Conservation (phyloP, 108 stramenopile species). For the Fistulifera solaris region DNA sequence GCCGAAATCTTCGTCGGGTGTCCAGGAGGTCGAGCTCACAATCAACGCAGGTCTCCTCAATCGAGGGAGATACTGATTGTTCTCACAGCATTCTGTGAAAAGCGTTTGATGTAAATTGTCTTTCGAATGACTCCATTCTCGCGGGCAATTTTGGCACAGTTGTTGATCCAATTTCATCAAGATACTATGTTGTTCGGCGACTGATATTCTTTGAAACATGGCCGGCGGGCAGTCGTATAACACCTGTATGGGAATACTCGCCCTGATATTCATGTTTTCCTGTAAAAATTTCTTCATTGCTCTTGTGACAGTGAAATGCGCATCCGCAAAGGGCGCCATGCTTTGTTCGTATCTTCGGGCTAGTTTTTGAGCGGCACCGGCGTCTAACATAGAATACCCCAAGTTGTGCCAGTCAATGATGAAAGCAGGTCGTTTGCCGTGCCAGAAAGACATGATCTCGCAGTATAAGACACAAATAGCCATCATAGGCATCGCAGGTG, state of each 20-base stretch:
- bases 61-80: slow-evolving; percentile 23
- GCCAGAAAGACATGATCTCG: slow-evolving; percentile 6
- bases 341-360: slow-evolving; percentile 57
- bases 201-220: slow-evolving; percentile 59
- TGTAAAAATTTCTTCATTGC: slow-evolving; percentile 83
- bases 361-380: slow-evolving; percentile 17
- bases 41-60: slow-evolving; percentile 76
- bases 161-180: slow-evolving; percentile 31
- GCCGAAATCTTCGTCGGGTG: slow-evolving; percentile 97
- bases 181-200: slow-evolving; percentile 68
- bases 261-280: slow-evolving; percentile 43
- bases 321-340: slow-evolving; percentile 69
- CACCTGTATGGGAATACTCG: slow-evolving; percentile 31
- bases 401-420: slow-evolving; percentile 98
- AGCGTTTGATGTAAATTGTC: slow-evolving; percentile 33
- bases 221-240: slow-evolving; percentile 87
- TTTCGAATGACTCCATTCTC: slow-evolving; percentile 13
- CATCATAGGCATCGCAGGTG: slow-evolving; percentile 90
- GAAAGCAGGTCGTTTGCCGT: slow-evolving; percentile 47
- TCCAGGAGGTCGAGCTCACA: slow-evolving; percentile 94
- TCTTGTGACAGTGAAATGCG: slow-evolving; percentile 86
- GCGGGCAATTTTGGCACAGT: slow-evolving; percentile 18
- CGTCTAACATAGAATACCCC: slow-evolving; percentile 87
- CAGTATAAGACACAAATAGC: slow-evolving; percentile 52
- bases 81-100: slow-evolving; percentile 36